A percentile compares a stretch with the other conserved stretches of the same genome.
Evolutionary conservation across 768 basidiomycete species (phyloP).

Genomic region (Brasilioporus rufonigricans): DNA sequence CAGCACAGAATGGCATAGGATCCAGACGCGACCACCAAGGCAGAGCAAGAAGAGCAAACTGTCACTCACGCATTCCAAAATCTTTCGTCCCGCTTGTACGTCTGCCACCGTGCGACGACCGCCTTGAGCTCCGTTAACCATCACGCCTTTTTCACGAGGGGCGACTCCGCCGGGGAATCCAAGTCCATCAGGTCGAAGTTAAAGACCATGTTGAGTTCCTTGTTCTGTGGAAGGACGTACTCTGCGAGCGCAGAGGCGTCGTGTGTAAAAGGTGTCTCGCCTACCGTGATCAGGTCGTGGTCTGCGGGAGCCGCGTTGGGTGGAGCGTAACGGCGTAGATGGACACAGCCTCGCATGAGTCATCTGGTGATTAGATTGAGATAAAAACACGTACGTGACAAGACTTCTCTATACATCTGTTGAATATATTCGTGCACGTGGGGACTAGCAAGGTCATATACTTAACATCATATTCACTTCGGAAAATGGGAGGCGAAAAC

Average conservation of each 20-base stretch:
- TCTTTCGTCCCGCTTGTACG: constrained; percentile 51
- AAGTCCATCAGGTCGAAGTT: constrained; percentile 61
- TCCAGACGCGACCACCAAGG: background rate
- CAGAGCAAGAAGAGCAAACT: background rate
- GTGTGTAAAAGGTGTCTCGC: constrained; percentile 61
- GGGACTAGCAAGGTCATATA: constrained; percentile 41
- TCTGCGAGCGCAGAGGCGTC: constrained; percentile 48
- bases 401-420: constrained; percentile 62
- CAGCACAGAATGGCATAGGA: background rate
- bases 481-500: background rate
- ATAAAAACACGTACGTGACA: constrained; percentile 47
- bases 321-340: constrained; percentile 1
- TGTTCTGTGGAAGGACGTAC: constrained; percentile 55
- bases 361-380: constrained; percentile 15
- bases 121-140: constrained; percentile 50
- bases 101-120: constrained; percentile 52
- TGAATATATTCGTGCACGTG: constrained; percentile 63
- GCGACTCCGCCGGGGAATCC: constrained; percentile 44
- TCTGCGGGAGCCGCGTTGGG: constrained; percentile 32
- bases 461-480: constrained; percentile 1
- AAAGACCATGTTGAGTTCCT: constrained; percentile 67
- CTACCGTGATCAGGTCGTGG: constrained; percentile 61
- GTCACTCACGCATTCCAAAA: constrained; percentile 68
- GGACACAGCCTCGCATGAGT: background rate
- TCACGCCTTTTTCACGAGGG: constrained; percentile 48